A percentile compares a stretch with the other conserved stretches of the same genome.
Conservation (phyloP, 768 basidiomycete species). For the Trametes elegans region DNA sequence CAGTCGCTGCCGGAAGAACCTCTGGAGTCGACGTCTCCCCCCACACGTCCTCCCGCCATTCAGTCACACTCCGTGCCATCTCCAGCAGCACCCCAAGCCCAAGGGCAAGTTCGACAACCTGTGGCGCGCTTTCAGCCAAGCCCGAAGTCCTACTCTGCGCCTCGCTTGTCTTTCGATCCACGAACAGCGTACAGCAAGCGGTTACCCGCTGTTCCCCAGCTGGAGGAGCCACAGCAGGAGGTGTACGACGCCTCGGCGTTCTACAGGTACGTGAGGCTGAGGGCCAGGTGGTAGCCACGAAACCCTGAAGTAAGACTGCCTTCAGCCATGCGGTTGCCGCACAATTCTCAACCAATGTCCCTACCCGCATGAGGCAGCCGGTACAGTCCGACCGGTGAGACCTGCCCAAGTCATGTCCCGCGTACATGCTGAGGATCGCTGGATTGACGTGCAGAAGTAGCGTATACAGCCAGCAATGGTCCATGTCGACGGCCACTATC, state of each 20-base stretch:
- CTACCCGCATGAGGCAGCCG: slow-evolving; percentile 1
- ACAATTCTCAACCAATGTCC: slow-evolving; percentile 30
- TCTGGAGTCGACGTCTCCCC: neutral
- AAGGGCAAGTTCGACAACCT: no score
- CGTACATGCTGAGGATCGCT: neutral
- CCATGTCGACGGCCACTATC: neutral
- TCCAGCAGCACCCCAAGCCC: neutral
- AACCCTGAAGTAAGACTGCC: no score
- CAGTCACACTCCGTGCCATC: neutral
- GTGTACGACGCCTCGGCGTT: slow-evolving; percentile 39
- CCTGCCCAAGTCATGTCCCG: no score
- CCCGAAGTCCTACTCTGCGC: neutral
- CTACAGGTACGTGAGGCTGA: slow-evolving; percentile 52
- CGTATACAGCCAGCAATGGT: neutral
- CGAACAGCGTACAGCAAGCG: slow-evolving; percentile 44
- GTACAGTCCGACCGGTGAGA: slow-evolving; percentile 3
- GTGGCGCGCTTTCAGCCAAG: neutral
- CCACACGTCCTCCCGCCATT: neutral
- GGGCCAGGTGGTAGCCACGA: no score
- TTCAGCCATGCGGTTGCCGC: slow-evolving; percentile 56
- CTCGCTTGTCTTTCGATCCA: slow-evolving; percentile 39
- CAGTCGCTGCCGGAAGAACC: slow-evolving; percentile 1
- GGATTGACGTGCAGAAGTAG: neutral
- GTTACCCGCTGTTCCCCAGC: slow-evolving; percentile 9
- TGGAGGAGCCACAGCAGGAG: slow-evolving; percentile 16